phyloP scores from a whole-genome alignment of 1,284 basidiomycete genomes.

The Ganoderma resinaceum region DNA sequence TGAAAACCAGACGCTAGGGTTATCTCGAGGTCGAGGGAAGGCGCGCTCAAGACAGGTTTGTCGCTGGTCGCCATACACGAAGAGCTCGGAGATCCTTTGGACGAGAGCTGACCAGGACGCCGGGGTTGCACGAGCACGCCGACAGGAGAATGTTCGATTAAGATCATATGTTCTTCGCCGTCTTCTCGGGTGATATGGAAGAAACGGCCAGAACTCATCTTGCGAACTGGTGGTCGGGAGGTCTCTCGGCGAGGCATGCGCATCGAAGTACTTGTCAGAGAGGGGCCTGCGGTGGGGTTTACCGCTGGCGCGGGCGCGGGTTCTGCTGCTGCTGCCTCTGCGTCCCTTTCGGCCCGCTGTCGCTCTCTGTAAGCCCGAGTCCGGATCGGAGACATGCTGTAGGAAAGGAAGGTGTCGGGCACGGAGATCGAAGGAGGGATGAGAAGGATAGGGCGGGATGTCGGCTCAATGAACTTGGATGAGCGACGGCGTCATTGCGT shows the following conservation, averaged over 20 bases:
- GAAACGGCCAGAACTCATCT: not conserved
- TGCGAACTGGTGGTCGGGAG: not conserved
- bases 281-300: not conserved
- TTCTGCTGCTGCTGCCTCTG: not conserved
- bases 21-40: not conserved
- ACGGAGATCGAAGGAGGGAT: not conserved
- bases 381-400: not conserved
- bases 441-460: not conserved
- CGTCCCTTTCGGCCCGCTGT: not conserved
- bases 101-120: not conserved
- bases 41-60: not conserved
- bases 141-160: not conserved
- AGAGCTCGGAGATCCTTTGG: not conserved
- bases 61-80: not conserved
- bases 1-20: not conserved
- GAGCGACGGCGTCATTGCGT: not conserved
- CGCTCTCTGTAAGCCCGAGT: constrained; percentile 1
- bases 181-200: not conserved
- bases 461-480: not conserved
- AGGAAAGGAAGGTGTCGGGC: not conserved
- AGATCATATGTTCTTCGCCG: not conserved
- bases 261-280: not conserved
- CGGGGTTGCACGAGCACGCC: not conserved
- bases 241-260: not conserved
- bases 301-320: not conserved